Percentiles rank a stretch among this genome's conserved stretches.
Conservation (phyloP, 495 filamentous ascomycete species). For the Lichenothelia convexa region DNA sequence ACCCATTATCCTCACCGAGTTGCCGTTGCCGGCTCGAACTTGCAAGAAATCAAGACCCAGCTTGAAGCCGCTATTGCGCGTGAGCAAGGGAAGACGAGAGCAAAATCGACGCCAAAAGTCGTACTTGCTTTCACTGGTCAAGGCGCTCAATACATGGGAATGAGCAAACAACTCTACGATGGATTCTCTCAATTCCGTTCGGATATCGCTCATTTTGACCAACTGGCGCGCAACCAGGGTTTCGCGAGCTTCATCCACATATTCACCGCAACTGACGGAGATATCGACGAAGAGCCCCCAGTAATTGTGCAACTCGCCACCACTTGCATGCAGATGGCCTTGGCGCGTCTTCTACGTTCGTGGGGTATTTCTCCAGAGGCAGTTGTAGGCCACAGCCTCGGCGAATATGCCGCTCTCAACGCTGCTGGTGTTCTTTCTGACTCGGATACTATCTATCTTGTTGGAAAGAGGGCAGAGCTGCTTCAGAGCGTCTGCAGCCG, state of each 20-base stretch:
- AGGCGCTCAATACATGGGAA: constrained; percentile 18
- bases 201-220: constrained; percentile 14
- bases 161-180: constrained; percentile 18
- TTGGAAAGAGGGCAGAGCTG: constrained; percentile 20
- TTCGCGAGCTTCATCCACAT: constrained; percentile 16
- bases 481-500: constrained; percentile 13
- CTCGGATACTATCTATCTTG: constrained; percentile 22
- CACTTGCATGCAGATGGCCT: constrained; percentile 23
- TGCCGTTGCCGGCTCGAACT: constrained; percentile 29
- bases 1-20: constrained; percentile 65
- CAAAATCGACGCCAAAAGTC: not conserved
- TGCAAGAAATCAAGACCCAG: not conserved
- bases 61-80: not conserved
- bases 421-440: constrained; percentile 23
- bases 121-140: constrained; percentile 31
- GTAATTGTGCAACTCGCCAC: constrained; percentile 18
- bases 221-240: constrained; percentile 13
- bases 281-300: constrained; percentile 9
- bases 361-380: constrained; percentile 19
- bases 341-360: constrained; percentile 17
- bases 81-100: not conserved
- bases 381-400: constrained; percentile 27
- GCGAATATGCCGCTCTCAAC: constrained; percentile 27
- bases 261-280: constrained; percentile 10
- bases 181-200: constrained; percentile 13